phyloP scores from a whole-genome alignment of 805 yeast genomes.

The Dipodascus albidus region DNA sequence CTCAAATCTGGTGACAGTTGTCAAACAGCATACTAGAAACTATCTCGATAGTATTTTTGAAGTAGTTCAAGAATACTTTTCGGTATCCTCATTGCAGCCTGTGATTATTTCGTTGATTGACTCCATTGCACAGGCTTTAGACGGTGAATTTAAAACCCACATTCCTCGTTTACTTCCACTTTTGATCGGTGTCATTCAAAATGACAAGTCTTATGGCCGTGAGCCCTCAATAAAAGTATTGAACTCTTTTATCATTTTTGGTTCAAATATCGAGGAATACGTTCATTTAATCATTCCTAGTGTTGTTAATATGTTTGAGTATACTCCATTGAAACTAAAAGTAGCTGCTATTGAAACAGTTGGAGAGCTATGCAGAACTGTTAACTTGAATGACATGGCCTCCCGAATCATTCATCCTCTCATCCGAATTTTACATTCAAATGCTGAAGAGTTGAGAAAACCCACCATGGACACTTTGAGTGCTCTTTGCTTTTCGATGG shows the following conservation, averaged over 20 bases:
- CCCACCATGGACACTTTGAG: conserved; percentile 65
- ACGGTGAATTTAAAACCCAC: conserved; percentile 83
- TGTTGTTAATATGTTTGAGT: conserved; percentile 70
- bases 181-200: conserved; percentile 64
- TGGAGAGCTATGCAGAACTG: conserved; percentile 65
- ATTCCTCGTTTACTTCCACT: conserved; percentile 69
- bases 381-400: conserved; percentile 75
- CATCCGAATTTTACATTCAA: conserved; percentile 46
- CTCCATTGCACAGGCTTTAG: conserved; percentile 72
- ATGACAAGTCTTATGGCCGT: conserved; percentile 44
- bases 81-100: conserved; percentile 50
- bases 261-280: conserved; percentile 79
- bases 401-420: conserved; percentile 84
- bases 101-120: conserved; percentile 75
- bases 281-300: conserved; percentile 81
- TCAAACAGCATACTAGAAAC: conserved; percentile 82
- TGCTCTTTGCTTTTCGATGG: conserved; percentile 69
- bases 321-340: conserved; percentile 44
- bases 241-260: conserved; percentile 76
- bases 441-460: conserved; percentile 46
- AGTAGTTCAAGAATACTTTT: conserved; percentile 65
- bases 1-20: conserved; percentile 66
- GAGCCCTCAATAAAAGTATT: conserved; percentile 53
- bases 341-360: conserved; percentile 71
- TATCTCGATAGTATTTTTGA: conserved; percentile 64